A percentile compares a stretch with the other conserved stretches of the same genome.
Conservation (phyloP, 1,139 yeast species). For the Lipomyces yarrowii region DNA sequence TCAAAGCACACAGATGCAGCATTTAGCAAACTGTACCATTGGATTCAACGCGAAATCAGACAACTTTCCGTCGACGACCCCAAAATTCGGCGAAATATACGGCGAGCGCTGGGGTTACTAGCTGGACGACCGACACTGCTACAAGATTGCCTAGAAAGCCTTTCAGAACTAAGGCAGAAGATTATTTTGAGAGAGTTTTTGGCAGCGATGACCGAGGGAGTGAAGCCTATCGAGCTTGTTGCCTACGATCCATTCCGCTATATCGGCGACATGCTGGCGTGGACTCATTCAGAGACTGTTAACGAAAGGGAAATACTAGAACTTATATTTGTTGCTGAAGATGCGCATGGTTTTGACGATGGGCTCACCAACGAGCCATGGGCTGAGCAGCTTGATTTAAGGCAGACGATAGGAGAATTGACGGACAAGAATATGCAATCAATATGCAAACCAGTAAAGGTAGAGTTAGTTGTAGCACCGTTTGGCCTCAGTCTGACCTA, state of each 20-base stretch:
- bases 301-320: slow-evolving; percentile 80
- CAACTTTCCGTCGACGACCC: slow-evolving; percentile 38
- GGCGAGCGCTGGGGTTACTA: slow-evolving; percentile 40
- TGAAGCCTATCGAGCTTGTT: slow-evolving; percentile 61
- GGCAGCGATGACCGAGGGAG: slow-evolving; percentile 53
- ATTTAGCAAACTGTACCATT: slow-evolving; percentile 52
- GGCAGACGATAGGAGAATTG: slow-evolving; percentile 37
- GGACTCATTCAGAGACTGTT: slow-evolving; percentile 84
- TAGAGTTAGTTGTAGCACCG: background rate
- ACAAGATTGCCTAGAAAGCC: slow-evolving; percentile 34
- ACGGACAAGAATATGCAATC: slow-evolving; percentile 36
- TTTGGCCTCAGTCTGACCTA: background rate
- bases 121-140: slow-evolving; percentile 46
- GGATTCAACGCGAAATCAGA: slow-evolving; percentile 45
- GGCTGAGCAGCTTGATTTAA: slow-evolving; percentile 39
- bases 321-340: slow-evolving; percentile 52
- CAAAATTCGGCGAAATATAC: slow-evolving; percentile 35
- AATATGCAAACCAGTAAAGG: slow-evolving; percentile 28
- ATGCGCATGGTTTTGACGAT: slow-evolving; percentile 38
- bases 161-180: slow-evolving; percentile 32
- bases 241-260: slow-evolving; percentile 83
- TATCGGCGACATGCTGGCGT: slow-evolving; percentile 86
- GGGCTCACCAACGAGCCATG: slow-evolving; percentile 39
- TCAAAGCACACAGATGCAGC: slow-evolving; percentile 56
- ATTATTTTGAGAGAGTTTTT: slow-evolving; percentile 48